Base-by-base conservation (phyloP, 164 flowering plant genomes). In the Macadamia integrifolia region DNA sequence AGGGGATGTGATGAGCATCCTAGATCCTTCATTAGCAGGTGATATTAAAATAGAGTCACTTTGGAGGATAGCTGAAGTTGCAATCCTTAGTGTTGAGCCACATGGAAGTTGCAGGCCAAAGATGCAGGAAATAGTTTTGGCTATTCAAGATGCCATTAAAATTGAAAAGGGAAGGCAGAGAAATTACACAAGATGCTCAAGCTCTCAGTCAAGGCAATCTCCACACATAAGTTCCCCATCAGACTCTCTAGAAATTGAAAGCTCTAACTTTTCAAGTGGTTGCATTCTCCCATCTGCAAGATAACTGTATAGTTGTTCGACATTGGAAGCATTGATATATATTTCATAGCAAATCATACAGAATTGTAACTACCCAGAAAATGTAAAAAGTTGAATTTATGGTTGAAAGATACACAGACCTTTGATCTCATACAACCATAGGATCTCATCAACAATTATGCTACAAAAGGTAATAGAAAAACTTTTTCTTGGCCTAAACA, bases 1-100 rank as follows among this genome's bases (percentile, higher is more conserved):
- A 80, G 96, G 98, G 11, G 93, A 91, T 68, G 85, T 91, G 71
- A 66, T 44, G 1, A 86, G 93, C 81, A 79, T 93, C 49, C 71
- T 85, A 18, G 97, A 91, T 74, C 93, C 91, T 6, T 60, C 71
- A 46, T 74, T 93, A 28, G 71, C 62, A 29, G 90, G 83, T 40
- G 79, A 77, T 6, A 75, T 84, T 52, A 91, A 88, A 76, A 81
- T 86, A 0, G 98, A 91, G 69, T 91, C 97, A 10, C 69, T 91
- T 1, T 93, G 98, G 98, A 84, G 97, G 64, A 70, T 90, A 40
- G 90, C 94, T 1, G 98, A 93, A 76, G 82, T 88, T 17, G 97
- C 96, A 13, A 82, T 91, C 48, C 90, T 86, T 67, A 88, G 97
- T 60, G 87, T 91, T 1, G 93, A 93, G 64, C 87, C 78, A 23